These are phyloP conservation scores for Remersonia thermophila DNA, from an alignment of 2,329 filamentous ascomycete species.

Conservation along the genomic window DNA sequence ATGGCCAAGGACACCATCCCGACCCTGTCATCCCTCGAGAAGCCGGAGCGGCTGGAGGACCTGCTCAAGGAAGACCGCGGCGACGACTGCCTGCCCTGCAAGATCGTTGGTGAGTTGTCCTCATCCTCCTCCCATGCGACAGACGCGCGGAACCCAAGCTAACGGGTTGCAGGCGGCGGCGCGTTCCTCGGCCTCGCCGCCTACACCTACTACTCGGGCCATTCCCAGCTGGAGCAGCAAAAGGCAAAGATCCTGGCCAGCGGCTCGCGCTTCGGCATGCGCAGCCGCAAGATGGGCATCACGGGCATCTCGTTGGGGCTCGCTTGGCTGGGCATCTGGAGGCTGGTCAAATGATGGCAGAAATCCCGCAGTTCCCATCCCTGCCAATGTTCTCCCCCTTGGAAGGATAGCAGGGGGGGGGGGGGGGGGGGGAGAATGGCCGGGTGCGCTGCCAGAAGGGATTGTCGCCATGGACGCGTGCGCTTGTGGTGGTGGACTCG, in stretches of 20 bases:
- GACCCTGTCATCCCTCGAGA: constrained; percentile 41
- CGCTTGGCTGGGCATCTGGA: constrained; percentile 58
- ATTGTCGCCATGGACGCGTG: too few species aligned
- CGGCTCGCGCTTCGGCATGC: constrained; percentile 60
- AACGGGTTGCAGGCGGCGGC: constrained; percentile 46
- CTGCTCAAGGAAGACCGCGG: constrained; percentile 43
- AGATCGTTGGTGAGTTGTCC: constrained; percentile 49
- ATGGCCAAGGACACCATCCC: constrained; percentile 37
- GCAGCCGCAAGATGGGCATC: constrained; percentile 55
- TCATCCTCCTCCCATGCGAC: too few species aligned
- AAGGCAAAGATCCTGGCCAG: constrained; percentile 54
- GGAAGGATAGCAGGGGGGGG: too few species aligned
- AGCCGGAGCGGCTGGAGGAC: constrained; percentile 49
- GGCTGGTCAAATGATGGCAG: constrained; percentile 45
- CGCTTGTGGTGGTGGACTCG: too few species aligned
- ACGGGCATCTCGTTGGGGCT: constrained; percentile 54
- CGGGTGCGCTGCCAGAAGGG: too few species aligned
- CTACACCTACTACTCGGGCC: constrained; percentile 68
- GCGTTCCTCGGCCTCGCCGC: constrained; percentile 64
- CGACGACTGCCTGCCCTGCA: constrained; percentile 60
- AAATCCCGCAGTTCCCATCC: too few species aligned
- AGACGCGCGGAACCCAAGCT: constrained; percentile 1
- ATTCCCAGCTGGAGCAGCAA: constrained; percentile 56
- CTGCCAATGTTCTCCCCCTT: background rate
- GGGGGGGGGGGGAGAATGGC: background rate